phyloP scores from a whole-genome alignment of 345 rosid species.

The Citrus sp. region DNA sequence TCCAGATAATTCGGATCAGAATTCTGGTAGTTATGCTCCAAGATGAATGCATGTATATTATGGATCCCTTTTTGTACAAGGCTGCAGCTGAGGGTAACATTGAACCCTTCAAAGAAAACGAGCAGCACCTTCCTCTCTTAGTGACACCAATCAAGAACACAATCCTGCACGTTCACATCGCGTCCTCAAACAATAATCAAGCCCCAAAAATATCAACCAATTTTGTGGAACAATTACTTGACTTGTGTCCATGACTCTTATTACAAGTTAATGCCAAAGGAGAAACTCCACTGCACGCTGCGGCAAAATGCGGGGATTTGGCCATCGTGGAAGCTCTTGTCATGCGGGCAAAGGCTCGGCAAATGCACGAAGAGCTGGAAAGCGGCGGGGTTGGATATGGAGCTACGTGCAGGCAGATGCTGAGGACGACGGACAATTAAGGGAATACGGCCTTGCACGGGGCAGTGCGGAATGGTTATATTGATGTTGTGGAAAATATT shows the following conservation, averaged over 20 bases:
- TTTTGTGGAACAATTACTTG: not conserved
- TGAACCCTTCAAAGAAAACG: not conserved
- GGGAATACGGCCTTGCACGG: too few relatives aligned
- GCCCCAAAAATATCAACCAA: not conserved
- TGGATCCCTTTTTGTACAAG: not conserved
- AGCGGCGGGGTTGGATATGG: too few relatives aligned
- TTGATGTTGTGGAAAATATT: too few relatives aligned
- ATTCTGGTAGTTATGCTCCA: too few relatives aligned
- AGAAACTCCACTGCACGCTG: conserved; percentile 14
- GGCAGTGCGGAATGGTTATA: too few relatives aligned
- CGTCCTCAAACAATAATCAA: not conserved
- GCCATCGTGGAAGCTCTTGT: not conserved
- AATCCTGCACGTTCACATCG: not conserved
- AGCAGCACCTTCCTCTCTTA: not conserved
- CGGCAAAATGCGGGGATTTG: not conserved
- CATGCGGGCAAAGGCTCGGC: too few relatives aligned
- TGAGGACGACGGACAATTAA: too few relatives aligned
- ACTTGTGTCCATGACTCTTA: conserved; percentile 7
- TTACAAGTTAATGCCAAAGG: conserved; percentile 3
- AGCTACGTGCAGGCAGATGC: too few relatives aligned
- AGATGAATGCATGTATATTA: not conserved
- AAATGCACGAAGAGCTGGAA: too few relatives aligned
- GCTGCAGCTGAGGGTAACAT: not conserved
- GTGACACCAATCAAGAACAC: not conserved
- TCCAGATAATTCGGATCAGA: not conserved